Evolutionary conservation across 495 filamentous ascomycete genomes (phyloP), one percentile per base, ranked within the genome.

Genomic region (Ramalina intermedia): DNA sequence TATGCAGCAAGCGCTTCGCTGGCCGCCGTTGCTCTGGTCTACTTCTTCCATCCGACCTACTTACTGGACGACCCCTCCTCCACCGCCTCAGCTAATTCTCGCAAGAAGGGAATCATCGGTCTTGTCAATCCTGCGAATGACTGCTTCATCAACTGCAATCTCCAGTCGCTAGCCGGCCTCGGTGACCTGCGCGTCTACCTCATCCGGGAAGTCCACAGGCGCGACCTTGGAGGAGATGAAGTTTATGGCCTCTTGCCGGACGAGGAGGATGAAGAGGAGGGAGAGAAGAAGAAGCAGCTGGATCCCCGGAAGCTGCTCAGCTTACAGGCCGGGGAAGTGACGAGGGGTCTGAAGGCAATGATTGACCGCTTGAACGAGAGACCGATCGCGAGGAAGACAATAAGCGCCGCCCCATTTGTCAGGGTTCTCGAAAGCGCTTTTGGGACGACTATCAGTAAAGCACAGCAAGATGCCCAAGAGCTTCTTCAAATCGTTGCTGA

Each of bases 401-500:
- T 96, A 52, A 88, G 88, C 14, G 85, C 89, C 18, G 75, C 72
- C 3, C 67, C 69, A 1, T 96, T 99, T 60, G 79, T 99, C 16
- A 63, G 72, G 47, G 78, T 80, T 0, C 66, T 99, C 23, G 91
- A 99, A 65, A 70, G 71, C 36, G 87, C 90, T 4, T 99, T 94
- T 60, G 74, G 79, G 26, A 87, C 89, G 51, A 79, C 82, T 38
- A 90, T 99, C 58, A 94, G 84, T 57, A 81, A 91, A 41, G 81
- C 86, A 50, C 93, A 99, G 61, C 93, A 99, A 64, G 91, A 99
- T 67, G 91, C 91, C n/a, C 91, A 99, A 59, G 91, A 99, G 61
- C 93, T 99, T 50, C 58, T 99, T 47, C 91, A 99, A 64, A 77
- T 96, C 42, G 81, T 99, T 17, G 80, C 86, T 4, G 93, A 99